Base-by-base conservation (phyloP, 257 asterid species). In the Knoxia roxburghii region DNA sequence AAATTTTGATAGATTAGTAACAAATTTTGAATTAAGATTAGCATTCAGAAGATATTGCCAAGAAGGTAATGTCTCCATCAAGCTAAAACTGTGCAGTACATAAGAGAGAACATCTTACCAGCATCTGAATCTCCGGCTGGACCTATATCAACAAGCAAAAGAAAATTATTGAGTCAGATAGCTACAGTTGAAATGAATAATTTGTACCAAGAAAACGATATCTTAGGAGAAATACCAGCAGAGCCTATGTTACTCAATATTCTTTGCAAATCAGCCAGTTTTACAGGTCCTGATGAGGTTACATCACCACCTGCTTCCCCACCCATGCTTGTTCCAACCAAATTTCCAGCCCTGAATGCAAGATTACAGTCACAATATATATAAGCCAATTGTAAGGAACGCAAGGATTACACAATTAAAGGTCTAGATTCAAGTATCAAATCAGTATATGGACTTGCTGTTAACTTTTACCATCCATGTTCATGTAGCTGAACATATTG, bases 201-300 rank as follows among this genome's bases (percentile, higher is more conserved):
- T 37, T 18, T 69, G 51, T 40, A 68, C 72, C 66, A 32, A 67
- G 51, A 60, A 41, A 72, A 55, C 52, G 33, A 18, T 45, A 14
- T 32, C 54, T 27, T 27, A 35, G 48, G 37, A 30, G 70, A 54
- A 35, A 57, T 76, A 86, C 99, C 97, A 65, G 92, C 5, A 54
- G 96, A 72, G 68, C 90, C 96, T 40, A 94, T 86, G 80, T 86
- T 94, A 72, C 95, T 90, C 69, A 94, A 81, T 80, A 94, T 88
- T 77, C 97, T 87, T 74, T 88, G 99, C 72, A 94, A 82, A 86
- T 94, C 97, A 5, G 81, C 78, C 80, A 94, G 75, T 83, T 87
- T 88, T 65, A 94, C 96, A 26, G 96, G 97, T 65, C 97, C 99
- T 2, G 96, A 83, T 68, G 98, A 89, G 61, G 95, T 88, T 48